Conservation (phyloP, 768 basidiomycete species). For the Tephrocybe sp. region DNA sequence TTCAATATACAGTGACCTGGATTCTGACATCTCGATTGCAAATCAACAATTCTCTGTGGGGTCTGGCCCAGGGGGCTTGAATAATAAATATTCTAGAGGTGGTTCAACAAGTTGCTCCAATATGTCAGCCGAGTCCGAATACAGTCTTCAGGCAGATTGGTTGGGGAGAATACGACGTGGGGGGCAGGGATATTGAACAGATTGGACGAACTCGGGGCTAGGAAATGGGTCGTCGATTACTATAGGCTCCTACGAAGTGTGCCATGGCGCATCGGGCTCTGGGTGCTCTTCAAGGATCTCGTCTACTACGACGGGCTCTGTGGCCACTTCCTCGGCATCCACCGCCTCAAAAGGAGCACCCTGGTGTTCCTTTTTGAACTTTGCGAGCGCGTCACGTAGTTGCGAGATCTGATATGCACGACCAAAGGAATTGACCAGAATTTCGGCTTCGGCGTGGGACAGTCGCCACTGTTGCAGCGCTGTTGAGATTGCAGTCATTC, state of each 20-base stretch:
- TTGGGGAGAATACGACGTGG: not conserved
- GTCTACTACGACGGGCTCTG: too few species aligned
- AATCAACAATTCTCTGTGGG: not conserved
- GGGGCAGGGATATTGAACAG: not conserved
- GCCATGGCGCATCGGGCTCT: not conserved
- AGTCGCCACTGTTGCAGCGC: too few species aligned
- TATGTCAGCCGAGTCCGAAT: not conserved
- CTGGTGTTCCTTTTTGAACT: not conserved
- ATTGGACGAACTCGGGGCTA: not conserved
- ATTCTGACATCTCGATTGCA: not conserved
- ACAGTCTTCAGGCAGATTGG: not conserved
- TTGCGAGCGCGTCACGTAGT: not conserved
- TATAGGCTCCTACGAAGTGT: too few species aligned
- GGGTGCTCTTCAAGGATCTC: too few species aligned
- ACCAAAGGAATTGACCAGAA: conserved; percentile 2
- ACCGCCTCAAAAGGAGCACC: too few species aligned
- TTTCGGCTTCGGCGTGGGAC: too few species aligned
- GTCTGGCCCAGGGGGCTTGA: not conserved
- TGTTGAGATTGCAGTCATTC: too few species aligned
- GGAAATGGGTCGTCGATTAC: not conserved
- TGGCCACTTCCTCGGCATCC: too few species aligned
- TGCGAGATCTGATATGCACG: not conserved
- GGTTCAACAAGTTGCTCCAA: not conserved
- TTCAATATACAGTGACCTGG: not conserved
- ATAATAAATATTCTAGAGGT: not conserved